phyloP scores from a whole-genome alignment of 352 stramenopile species.

The Blastocystis sp. region DNA sequence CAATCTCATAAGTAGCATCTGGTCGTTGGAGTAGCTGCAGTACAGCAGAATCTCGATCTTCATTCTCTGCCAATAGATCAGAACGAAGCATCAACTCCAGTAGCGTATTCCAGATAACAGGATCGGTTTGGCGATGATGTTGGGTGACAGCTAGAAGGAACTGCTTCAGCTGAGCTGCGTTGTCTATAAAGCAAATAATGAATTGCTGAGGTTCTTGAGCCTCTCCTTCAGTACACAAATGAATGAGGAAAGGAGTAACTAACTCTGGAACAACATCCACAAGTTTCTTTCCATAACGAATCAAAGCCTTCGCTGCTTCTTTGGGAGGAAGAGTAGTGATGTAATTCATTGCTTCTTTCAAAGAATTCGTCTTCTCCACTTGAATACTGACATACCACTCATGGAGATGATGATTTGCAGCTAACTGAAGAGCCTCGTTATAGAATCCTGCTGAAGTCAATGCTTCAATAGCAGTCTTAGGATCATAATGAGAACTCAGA shows the following conservation, averaged over 20 bases:
- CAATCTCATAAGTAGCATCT: conserved; percentile 78
- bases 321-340: conserved; percentile 66
- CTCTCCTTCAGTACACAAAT: not conserved
- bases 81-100: conserved; percentile 70
- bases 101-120: conserved; percentile 72
- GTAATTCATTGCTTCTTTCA: conserved; percentile 80
- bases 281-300: conserved; percentile 17
- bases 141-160: not conserved
- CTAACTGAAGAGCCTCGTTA: conserved; percentile 78
- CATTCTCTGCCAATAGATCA: not conserved
- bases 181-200: conserved; percentile 31
- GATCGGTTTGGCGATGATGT: not conserved
- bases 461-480: conserved; percentile 80
- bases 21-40: conserved; percentile 80
- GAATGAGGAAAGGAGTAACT: not conserved
- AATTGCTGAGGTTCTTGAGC: not conserved
- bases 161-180: conserved; percentile 13
- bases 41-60: conserved; percentile 64
- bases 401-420: conserved; percentile 76
- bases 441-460: conserved; percentile 80
- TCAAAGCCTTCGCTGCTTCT: not conserved
- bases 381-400: conserved; percentile 84
- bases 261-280: not conserved
- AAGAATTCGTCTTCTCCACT: conserved; percentile 76
- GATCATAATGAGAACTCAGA: conserved; percentile 77